These are phyloP conservation scores for Bruguiera hainesii DNA, from an alignment of 441 rosid genomes.

Conservation along the genomic window DNA sequence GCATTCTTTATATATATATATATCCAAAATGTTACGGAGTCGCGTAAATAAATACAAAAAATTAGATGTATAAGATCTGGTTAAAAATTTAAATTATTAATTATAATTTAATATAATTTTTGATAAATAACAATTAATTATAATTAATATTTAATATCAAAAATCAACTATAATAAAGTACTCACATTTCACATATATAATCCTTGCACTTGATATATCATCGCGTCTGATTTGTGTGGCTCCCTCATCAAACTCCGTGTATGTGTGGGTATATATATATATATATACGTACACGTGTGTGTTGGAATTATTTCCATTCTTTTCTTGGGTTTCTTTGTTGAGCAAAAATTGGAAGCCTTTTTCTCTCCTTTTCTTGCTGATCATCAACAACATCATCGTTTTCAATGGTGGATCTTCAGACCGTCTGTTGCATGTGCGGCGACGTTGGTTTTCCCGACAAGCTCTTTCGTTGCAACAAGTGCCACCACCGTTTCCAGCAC, in stretches of 20 bases:
- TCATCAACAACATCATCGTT: neutral
- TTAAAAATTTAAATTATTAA: no score
- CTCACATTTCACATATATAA: no score
- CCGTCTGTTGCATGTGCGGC: conserved; percentile 95
- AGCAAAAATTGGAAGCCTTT: neutral
- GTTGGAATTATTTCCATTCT: neutral
- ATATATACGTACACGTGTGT: neutral
- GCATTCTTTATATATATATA: no score
- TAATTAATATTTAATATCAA: no score
- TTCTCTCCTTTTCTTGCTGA: neutral
- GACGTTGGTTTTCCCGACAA: conserved; percentile 96
- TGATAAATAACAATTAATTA: no score
- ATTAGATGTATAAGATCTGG: no score
- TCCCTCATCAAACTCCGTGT: neutral
- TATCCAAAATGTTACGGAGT: no score
- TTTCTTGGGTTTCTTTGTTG: neutral
- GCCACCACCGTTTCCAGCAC: conserved; percentile 84
- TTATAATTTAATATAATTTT: no score
- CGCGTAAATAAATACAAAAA: no score
- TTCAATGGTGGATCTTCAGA: conserved; percentile 61
- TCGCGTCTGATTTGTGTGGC: no score
- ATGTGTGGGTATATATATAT: neutral
- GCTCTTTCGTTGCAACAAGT: conserved; percentile 88
- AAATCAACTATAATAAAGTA: no score
- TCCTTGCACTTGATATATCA: no score